These are phyloP conservation scores for Cyberlindnera mississippiensis DNA, from an alignment of 805 yeast species.

Conservation along the genomic window DNA sequence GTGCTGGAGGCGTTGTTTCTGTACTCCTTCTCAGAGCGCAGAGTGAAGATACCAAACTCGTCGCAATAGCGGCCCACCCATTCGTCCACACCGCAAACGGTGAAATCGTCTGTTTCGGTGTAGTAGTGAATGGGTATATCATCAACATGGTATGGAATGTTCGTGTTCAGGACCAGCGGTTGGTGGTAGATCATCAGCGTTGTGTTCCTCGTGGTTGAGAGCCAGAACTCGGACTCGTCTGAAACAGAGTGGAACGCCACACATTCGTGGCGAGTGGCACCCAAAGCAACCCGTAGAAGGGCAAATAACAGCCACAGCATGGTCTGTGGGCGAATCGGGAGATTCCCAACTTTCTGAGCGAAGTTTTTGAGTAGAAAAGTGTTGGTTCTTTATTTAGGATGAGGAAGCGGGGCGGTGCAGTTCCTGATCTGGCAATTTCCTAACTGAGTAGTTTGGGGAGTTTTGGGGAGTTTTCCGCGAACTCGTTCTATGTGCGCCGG, in stretches of 20 bases:
- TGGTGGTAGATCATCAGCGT: constrained; percentile 11
- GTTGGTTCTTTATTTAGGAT: not conserved
- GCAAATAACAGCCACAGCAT: too few species aligned
- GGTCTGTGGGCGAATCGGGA: too few species aligned
- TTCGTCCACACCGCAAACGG: constrained; percentile 13
- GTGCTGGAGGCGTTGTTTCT: not conserved
- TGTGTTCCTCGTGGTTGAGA: constrained; percentile 8
- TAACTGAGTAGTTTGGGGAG: not conserved
- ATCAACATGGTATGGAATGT: constrained; percentile 6
- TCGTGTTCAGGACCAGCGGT: constrained; percentile 6
- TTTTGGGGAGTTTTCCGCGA: not conserved
- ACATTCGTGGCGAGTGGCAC: constrained; percentile 3
- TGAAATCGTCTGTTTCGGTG: constrained; percentile 9
- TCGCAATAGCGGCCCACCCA: constrained; percentile 10
- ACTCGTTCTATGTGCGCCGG: too few species aligned
- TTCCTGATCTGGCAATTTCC: not conserved
- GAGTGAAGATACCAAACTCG: constrained; percentile 11
- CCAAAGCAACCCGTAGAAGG: too few species aligned
- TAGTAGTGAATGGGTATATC: constrained; percentile 14
- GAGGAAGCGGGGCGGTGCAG: not conserved
- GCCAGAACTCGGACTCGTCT: constrained; percentile 3
- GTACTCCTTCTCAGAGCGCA: constrained; percentile 7
- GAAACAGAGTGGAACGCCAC: constrained; percentile 1
- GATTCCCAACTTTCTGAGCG: too few species aligned
- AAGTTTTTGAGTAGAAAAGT: not conserved